A percentile compares a stretch with the other conserved stretches of the same genome.
phyloP scores from a whole-genome alignment of 148 eudicot species.

The Drosera capensis region DNA sequence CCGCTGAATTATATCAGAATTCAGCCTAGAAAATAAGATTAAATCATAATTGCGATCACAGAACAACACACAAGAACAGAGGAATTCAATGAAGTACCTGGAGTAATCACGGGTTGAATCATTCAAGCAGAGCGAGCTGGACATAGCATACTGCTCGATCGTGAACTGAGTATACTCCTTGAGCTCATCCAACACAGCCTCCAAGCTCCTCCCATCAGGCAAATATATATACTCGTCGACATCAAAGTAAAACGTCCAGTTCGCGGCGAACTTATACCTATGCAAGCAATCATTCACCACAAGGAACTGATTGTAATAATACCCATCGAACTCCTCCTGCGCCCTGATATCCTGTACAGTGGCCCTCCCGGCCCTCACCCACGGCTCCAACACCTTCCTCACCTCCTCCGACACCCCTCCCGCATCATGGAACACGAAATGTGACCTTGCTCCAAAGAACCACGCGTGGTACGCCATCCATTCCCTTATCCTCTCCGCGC shows the following conservation, averaged over 20 bases:
- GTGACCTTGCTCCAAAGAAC: constrained; percentile 35
- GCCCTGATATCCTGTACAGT: constrained; percentile 46
- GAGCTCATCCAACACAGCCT: constrained; percentile 23
- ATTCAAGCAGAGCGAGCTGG: constrained; percentile 37
- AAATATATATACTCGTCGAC: constrained; percentile 46
- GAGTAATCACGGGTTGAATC: constrained; percentile 21
- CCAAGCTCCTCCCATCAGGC: constrained; percentile 17
- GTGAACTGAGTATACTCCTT: constrained; percentile 32
- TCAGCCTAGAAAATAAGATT: background rate
- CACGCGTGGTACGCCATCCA: constrained; percentile 53
- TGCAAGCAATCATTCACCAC: constrained; percentile 53
- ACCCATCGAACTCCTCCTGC: constrained; percentile 39
- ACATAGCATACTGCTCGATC: constrained; percentile 54
- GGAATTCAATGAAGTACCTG: constrained; percentile 31
- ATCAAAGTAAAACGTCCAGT: constrained; percentile 48
- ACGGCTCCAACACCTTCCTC: constrained; percentile 35
- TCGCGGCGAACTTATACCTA: constrained; percentile 25
- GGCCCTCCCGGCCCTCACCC: constrained; percentile 33
- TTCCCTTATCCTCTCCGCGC: constrained; percentile 30
- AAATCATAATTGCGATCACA: too few species aligned
- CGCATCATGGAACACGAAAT: constrained; percentile 48
- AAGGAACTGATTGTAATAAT: constrained; percentile 49
- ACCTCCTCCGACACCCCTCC: constrained; percentile 39
- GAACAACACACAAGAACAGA: background rate
- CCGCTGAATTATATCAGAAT: too few species aligned